Base-by-base conservation (phyloP, 176 grass and related monocot species). In the Puya raimondii region DNA sequence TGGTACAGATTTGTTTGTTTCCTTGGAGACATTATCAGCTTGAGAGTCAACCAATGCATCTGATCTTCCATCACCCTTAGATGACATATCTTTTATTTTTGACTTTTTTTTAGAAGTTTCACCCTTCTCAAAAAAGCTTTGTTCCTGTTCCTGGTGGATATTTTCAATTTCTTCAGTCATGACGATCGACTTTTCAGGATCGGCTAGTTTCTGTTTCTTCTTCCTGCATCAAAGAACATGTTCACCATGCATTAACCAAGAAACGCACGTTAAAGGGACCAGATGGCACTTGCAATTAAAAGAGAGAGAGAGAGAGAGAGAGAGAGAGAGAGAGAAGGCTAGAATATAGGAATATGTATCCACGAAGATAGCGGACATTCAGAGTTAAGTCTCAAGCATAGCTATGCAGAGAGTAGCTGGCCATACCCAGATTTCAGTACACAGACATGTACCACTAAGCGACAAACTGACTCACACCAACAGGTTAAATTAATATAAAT, bases 181-280 rank as follows among this genome's bases (percentile, higher is more conserved):
- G 20, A 50, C 16, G 42, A 53, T 52, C 63, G 23, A 23, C 13
- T 75, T 17, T 49, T 75, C 26, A 5, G 56, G 16, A 23, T 10
- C 53, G 63, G 2, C n/a, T 50, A 26, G 4, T 52, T 75, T 33
- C 52, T n/a, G 17, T 47, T 75, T 75, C 50, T 75, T 75, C 59
- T 15, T 75, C 42, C 63, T 75, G 59, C 6, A 53, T 53, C 48
- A 75, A 75, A 47, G 11, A 73, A 69, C 22, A 17, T 1, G 12
- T 16, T 20, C 47, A 14, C 51, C 51, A 52, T 63, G 11, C 10
- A 21, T 12, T 59, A 59, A 8, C n/a, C 10, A 59, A 17, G 54
- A 59, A 59, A 59, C 20, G n/a, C 20, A 59, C 20, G 54, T 59
- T 18, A 59, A 16, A 59, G 20, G 2, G n/a, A 17, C 16, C 54